Evolutionary conservation across 2,329 filamentous ascomycete species (phyloP), one percentile per base, ranked within the genome.

Genomic region (Xylaria polymorpha): DNA sequence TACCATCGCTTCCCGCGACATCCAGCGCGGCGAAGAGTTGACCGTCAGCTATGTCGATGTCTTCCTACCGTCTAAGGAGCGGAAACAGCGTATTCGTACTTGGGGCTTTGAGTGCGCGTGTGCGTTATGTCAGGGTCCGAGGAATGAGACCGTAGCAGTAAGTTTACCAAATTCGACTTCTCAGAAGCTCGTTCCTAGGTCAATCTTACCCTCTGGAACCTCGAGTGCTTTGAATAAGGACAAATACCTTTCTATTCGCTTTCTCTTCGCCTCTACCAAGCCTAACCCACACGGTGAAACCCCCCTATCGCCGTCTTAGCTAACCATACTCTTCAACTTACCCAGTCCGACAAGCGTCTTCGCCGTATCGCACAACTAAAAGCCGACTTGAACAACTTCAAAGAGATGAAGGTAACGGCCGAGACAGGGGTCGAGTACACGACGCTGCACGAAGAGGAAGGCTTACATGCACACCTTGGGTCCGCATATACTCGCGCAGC

Each of bases 71-170:
- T 73, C 65, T 0, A 70, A 64, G 18, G 74, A 80, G 56, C 78
- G 81, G 6, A 78, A 77, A 6, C 65, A 71, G 2, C 76, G 76
- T 4, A 76, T 82, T 14, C 56, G 58, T 2, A 72, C 72, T 8
- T 82, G 80, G 80, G 80, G 80, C 0, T 82, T 82, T 43, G 71
- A 74, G 15, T 83, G 81, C 68, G 62, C 67, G 1, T 83, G 81
- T 66, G 15, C 69, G 3, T 75, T 78, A 9, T 83, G 81, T 37
- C 64, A 60, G 41, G 64, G 56, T 9, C 48, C 67, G 25, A 64
- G 55, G 62, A 66, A 69, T n/a, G 66, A 68, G 44, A 70, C 67
- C 0, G 20, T 15, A 22, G 64, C 65, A 20, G 70, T 72, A 39
- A 68, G 70, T 66, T 20, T 44, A n/a, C 39, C 2, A 4, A 43